phyloP scores from a whole-genome alignment of 169 alveolate genomes.

The Theileria annulata region DNA sequence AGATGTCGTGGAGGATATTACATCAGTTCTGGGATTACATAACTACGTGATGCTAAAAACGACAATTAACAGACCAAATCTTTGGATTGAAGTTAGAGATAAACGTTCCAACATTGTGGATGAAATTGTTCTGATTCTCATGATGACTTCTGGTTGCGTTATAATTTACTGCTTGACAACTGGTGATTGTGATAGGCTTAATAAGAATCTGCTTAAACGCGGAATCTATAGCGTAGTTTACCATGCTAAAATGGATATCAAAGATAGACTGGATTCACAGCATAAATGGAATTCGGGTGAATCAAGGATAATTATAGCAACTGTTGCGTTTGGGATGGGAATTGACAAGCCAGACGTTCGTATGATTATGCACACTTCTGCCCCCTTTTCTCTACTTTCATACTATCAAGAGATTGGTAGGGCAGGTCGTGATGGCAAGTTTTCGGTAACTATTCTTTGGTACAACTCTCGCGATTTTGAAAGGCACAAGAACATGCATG shows the following conservation, averaged over 20 bases:
- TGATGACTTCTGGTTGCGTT: constrained; percentile 63
- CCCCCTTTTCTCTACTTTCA: constrained; percentile 93
- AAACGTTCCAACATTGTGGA: constrained; percentile 50
- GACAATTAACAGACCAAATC: constrained; percentile 77
- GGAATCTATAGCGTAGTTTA: constrained; percentile 82
- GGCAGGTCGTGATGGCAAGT: constrained; percentile 97
- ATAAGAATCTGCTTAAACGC: constrained; percentile 79
- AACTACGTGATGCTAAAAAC: constrained; percentile 64
- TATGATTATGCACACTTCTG: constrained; percentile 93
- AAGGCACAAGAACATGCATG: constrained; percentile 51
- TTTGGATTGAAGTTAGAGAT: constrained; percentile 83
- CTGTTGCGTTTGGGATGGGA: constrained; percentile 99
- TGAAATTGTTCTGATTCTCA: constrained; percentile 66
- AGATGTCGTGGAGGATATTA: constrained; percentile 90
- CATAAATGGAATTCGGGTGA: constrained; percentile 90
- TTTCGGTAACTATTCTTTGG: constrained; percentile 76
- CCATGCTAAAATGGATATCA: constrained; percentile 81
- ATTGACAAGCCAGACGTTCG: constrained; percentile 97
- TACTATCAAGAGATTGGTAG: constrained; percentile 97
- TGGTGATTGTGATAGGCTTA: constrained; percentile 92
- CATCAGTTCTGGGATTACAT: constrained; percentile 79
- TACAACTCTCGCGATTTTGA: constrained; percentile 75
- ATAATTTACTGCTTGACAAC: constrained; percentile 92
- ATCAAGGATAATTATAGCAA: constrained; percentile 93
- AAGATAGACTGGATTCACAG: constrained; percentile 77